phyloP scores from a whole-genome alignment of 1,284 basidiomycete species.

The Dichomitus squalens region DNA sequence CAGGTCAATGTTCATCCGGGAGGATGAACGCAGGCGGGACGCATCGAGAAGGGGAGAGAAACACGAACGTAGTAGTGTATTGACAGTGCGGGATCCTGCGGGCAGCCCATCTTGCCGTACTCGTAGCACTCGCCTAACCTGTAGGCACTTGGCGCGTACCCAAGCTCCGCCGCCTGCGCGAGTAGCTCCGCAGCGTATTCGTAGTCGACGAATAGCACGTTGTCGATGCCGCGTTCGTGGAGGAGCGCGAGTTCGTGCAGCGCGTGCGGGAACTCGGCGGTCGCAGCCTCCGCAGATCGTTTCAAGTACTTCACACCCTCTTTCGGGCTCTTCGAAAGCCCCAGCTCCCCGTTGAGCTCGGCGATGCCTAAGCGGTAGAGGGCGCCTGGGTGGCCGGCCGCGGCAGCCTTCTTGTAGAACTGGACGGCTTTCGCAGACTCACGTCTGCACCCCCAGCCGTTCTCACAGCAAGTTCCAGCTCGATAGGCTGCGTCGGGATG shows the following conservation, averaged over 20 bases:
- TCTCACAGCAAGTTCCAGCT: conserved; percentile 97
- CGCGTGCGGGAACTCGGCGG: conserved; percentile 94
- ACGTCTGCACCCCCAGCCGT: conserved; percentile 96
- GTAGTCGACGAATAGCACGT: conserved; percentile 94
- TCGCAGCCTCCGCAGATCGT: conserved; percentile 92
- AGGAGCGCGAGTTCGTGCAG: conserved; percentile 94
- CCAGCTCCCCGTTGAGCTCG: conserved; percentile 95
- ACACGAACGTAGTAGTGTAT: conserved; percentile 95
- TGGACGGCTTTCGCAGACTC: conserved; percentile 92
- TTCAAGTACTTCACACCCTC: conserved; percentile 99
- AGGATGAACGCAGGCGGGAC: not conserved
- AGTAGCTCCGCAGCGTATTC: conserved; percentile 95
- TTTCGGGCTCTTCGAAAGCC: conserved; percentile 84
- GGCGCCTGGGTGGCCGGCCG: conserved; percentile 89
- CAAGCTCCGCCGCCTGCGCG: conserved; percentile 93
- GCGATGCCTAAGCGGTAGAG: conserved; percentile 97
- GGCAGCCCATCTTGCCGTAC: conserved; percentile 98
- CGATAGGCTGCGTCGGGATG: conserved; percentile 96
- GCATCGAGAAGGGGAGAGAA: conserved; percentile 2
- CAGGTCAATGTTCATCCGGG: not conserved
- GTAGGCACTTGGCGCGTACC: conserved; percentile 96
- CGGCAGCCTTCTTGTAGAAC: conserved; percentile 94
- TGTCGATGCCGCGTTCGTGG: conserved; percentile 95
- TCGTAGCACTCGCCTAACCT: conserved; percentile 98
- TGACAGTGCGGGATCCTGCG: conserved; percentile 94